Evolutionary conservation across 2,329 filamentous ascomycete genomes (phyloP).

Genomic region (Aspergillus sergii): DNA sequence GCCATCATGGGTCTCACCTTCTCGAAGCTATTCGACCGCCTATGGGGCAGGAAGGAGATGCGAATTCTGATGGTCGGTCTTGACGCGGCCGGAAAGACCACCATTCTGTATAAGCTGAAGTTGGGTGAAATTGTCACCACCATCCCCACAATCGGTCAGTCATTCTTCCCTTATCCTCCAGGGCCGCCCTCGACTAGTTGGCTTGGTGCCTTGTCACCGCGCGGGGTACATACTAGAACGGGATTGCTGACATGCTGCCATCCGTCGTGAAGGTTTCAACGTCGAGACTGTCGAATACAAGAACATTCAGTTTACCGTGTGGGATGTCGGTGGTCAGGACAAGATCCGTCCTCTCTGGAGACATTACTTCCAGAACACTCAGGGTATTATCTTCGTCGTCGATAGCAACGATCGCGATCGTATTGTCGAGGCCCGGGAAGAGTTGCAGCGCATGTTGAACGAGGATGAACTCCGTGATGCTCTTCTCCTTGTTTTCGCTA

Average conservation of each 20-base stretch:
- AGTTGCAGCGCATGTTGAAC: constrained; percentile 97
- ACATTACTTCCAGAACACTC: constrained; percentile 99
- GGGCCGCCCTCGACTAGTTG: constrained; percentile 1
- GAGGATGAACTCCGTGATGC: constrained; percentile 98
- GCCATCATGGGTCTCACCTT: constrained; percentile 94
- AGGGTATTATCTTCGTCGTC: constrained; percentile 99
- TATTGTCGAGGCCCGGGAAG: constrained; percentile 94
- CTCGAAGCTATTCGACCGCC: constrained; percentile 92
- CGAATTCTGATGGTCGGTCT: constrained; percentile 99
- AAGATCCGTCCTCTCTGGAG: constrained; percentile 99
- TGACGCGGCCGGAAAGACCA: constrained; percentile 99
- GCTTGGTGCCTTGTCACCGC: neutral
- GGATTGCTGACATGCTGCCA: constrained; percentile 15
- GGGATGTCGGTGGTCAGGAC: constrained; percentile 99
- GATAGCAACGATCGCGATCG: constrained; percentile 98
- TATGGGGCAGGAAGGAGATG: constrained; percentile 99
- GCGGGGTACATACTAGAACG: neutral
- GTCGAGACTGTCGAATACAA: constrained; percentile 99
- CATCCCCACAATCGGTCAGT: constrained; percentile 94
- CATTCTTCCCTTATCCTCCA: constrained; percentile 14
- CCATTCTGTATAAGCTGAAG: constrained; percentile 99
- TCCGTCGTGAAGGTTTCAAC: constrained; percentile 79
- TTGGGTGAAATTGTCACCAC: constrained; percentile 98
- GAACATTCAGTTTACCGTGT: constrained; percentile 99
- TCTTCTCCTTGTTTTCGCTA: constrained; percentile 95